phyloP scores from a whole-genome alignment of 2,329 filamentous ascomycete genomes.

The Phyllosticta capitalensis region DNA sequence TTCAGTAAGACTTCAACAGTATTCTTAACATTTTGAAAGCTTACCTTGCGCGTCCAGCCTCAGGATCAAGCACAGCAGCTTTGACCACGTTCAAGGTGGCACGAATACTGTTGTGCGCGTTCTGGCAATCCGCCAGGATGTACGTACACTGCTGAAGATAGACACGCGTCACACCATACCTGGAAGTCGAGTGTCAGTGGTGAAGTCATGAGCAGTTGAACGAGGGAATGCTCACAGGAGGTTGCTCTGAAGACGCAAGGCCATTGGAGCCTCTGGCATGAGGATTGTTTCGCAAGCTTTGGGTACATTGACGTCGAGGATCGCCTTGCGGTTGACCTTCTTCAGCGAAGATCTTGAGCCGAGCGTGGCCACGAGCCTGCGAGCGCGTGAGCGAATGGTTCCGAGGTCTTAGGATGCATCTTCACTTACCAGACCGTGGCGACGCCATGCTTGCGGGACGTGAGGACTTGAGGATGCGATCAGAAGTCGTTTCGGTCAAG shows the following conservation, averaged over 20 bases:
- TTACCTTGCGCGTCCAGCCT: conserved; percentile 64
- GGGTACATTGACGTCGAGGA: conserved; percentile 76
- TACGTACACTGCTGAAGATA: conserved; percentile 83
- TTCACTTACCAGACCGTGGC: conserved; percentile 77
- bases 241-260: conserved; percentile 79
- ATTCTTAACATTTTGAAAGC: conserved; percentile 14
- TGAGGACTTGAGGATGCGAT: conserved; percentile 53
- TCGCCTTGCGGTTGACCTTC: conserved; percentile 74
- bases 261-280: conserved; percentile 75
- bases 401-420: not conserved
- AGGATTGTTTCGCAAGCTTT: conserved; percentile 86
- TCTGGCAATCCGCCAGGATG: conserved; percentile 70
- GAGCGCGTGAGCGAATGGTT: conserved; percentile 17
- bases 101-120: conserved; percentile 63
- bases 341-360: conserved; percentile 61
- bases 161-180: conserved; percentile 65
- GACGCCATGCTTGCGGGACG: conserved; percentile 78
- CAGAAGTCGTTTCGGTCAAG: conserved; percentile 12
- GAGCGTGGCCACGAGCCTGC: conserved; percentile 83
- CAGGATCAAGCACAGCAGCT: conserved; percentile 55
- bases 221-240: conserved; percentile 50
- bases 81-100: conserved; percentile 52
- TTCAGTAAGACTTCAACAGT: conserved; percentile 6
- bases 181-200: conserved; percentile 9
- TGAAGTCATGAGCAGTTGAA: not conserved